These are phyloP conservation scores for Venustampulla echinocandica DNA, from an alignment of 495 filamentous ascomycete species.

Conservation along the genomic window DNA sequence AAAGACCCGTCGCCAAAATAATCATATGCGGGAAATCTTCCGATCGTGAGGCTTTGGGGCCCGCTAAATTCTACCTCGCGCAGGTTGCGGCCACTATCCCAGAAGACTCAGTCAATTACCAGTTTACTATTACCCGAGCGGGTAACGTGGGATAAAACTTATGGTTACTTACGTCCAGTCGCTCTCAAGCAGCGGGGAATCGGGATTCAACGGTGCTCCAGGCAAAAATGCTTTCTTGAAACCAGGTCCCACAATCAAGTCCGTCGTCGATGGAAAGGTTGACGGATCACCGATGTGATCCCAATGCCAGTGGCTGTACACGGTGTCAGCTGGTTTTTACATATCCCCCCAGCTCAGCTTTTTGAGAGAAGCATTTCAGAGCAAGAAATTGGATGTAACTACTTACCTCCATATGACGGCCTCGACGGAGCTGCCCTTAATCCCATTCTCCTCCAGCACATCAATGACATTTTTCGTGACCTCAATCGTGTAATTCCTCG, in stretches of 20 bases:
- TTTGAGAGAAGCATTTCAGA: too few relatives aligned
- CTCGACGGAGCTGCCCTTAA: constrained; percentile 31
- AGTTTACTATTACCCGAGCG: too few relatives aligned
- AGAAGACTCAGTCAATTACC: too few relatives aligned
- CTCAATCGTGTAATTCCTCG: neutral
- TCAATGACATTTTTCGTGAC: neutral
- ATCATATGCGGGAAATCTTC: constrained; percentile 42
- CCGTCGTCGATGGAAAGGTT: constrained; percentile 38
- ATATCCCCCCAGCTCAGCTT: too few relatives aligned
- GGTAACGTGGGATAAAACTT: too few relatives aligned
- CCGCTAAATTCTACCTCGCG: constrained; percentile 31
- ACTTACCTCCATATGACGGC: constrained; percentile 53
- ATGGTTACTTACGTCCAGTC: too few relatives aligned
- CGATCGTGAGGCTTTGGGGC: constrained; percentile 27
- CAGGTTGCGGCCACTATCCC: constrained; percentile 29
- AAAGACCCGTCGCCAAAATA: constrained; percentile 50
- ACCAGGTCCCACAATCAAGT: constrained; percentile 45
- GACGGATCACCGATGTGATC: constrained; percentile 51
- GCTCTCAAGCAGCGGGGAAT: constrained; percentile 30
- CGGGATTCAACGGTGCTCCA: constrained; percentile 35
- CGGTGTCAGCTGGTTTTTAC: too few relatives aligned
- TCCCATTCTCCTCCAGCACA: neutral
- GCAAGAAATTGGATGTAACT: too few relatives aligned
- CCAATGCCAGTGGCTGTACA: constrained; percentile 51
- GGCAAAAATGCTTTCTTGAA: constrained; percentile 38